Conservation (phyloP, 495 filamentous ascomycete genomes). For the Penicillium herquei region DNA sequence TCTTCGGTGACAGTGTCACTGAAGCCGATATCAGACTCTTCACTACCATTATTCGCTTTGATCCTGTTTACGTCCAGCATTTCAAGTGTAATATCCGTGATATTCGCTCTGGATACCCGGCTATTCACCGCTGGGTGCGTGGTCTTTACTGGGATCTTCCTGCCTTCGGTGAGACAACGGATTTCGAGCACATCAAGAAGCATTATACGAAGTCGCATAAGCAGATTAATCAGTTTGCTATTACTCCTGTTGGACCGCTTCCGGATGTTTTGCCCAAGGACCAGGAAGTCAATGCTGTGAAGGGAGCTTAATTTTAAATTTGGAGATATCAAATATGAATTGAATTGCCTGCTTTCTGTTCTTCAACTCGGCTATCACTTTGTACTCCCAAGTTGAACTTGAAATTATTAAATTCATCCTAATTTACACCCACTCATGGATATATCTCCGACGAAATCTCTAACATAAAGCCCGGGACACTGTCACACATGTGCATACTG, state of each 20-base stretch:
- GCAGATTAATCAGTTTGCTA: constrained; percentile 63
- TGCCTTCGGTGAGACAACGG: constrained; percentile 60
- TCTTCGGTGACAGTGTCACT: constrained; percentile 66
- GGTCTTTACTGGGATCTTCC: constrained; percentile 66
- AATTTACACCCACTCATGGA: too few relatives aligned
- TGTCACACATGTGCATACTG: too few relatives aligned
- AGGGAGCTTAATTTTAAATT: constrained; percentile 23
- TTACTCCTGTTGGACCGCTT: constrained; percentile 65
- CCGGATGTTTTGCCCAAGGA: constrained; percentile 61
- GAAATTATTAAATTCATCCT: too few relatives aligned
- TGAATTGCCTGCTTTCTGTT: neutral
- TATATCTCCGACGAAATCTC: too few relatives aligned
- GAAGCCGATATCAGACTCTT: constrained; percentile 82
- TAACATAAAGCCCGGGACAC: too few relatives aligned
- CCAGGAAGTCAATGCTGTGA: constrained; percentile 58
- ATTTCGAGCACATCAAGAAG: constrained; percentile 70
- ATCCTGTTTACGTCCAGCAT: constrained; percentile 87
- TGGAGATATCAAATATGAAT: neutral
- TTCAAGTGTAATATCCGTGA: constrained; percentile 90
- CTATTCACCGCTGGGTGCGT: constrained; percentile 66
- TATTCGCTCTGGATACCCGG: constrained; percentile 74
- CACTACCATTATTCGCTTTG: constrained; percentile 83
- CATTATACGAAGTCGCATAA: constrained; percentile 71
- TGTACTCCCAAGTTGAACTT: too few relatives aligned
- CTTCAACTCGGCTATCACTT: too few relatives aligned